Percentiles rank a stretch among this genome's conserved stretches.
Evolutionary conservation across 768 basidiomycete genomes (phyloP).

Genomic region (Tylopilus cervinicoccineus): DNA sequence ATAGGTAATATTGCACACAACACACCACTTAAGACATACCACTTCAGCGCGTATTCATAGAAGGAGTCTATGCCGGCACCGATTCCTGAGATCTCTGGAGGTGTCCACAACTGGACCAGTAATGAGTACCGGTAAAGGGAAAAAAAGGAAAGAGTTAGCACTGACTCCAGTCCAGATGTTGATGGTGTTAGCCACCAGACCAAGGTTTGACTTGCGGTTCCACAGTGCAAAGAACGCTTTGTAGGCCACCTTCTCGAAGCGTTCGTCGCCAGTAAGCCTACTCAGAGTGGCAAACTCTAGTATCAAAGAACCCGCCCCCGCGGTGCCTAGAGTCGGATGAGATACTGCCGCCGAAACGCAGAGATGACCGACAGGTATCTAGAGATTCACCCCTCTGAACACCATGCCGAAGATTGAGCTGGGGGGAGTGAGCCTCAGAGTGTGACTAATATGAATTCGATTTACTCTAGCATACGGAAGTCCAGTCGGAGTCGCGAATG

Average conservation of each 20-base stretch:
- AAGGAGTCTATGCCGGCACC: constrained; percentile 97
- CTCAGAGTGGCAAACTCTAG: constrained; percentile 93
- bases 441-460: not conserved
- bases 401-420: constrained; percentile 86
- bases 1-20: not conserved
- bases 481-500: constrained; percentile 89
- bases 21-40: constrained; percentile 82
- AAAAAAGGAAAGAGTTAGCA: constrained; percentile 10
- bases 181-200: constrained; percentile 86
- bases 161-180: constrained; percentile 78
- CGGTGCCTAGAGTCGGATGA: constrained; percentile 55
- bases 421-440: constrained; percentile 1
- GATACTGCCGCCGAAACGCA: not conserved
- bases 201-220: constrained; percentile 84
- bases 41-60: constrained; percentile 91
- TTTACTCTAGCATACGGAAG: constrained; percentile 85
- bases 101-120: constrained; percentile 54
- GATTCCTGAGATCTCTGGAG: constrained; percentile 73
- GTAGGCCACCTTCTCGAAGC: constrained; percentile 86
- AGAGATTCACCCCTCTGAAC: constrained; percentile 68
- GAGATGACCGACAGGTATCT: constrained; percentile 71
- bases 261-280: constrained; percentile 83
- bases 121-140: constrained; percentile 4
- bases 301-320: constrained; percentile 89
- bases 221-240: constrained; percentile 92